Percentiles rank a stretch among this genome's conserved stretches.
These are phyloP conservation scores for Fusarium brachygibbosum DNA, from an alignment of 2,329 filamentous ascomycete genomes.

Conservation along the genomic window DNA sequence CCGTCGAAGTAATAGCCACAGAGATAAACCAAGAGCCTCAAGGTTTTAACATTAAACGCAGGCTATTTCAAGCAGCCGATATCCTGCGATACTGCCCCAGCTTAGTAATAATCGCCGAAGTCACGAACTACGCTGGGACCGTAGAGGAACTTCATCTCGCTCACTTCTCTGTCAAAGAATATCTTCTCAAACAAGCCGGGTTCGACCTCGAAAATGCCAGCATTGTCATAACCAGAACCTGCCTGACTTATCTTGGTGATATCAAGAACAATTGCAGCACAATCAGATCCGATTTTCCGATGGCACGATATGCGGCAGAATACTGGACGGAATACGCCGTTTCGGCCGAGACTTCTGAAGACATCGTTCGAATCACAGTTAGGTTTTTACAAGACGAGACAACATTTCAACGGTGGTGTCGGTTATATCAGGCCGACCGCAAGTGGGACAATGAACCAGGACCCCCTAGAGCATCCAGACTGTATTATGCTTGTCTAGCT, in stretches of 20 bases:
- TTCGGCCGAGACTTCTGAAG: not conserved
- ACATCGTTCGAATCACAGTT: not conserved
- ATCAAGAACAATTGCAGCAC: not conserved
- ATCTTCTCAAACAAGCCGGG: not conserved
- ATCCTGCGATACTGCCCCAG: conserved; percentile 29
- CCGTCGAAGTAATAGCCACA: conserved; percentile 43
- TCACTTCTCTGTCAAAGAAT: conserved; percentile 47
- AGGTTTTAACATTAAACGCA: not conserved
- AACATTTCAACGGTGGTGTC: not conserved
- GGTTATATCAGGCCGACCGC: not conserved
- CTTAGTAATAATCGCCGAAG: conserved; percentile 13
- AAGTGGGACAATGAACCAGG: not conserved
- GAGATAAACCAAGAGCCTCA: not conserved
- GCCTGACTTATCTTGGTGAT: not conserved
- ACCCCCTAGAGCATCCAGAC: not conserved
- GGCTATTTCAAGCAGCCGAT: not conserved
- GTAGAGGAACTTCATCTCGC: conserved; percentile 41
- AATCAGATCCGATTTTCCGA: not conserved
- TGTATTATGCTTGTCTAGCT: not conserved
- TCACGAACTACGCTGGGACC: not conserved
- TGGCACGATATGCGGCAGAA: not conserved
- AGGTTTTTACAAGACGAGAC: not conserved
- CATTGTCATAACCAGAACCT: not conserved
- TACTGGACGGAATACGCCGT: not conserved
- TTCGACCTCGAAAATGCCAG: not conserved